These are phyloP conservation scores for Coemansia sp. DNA, from an alignment of 192 early-diverging fungal genomes.

Conservation along the genomic window DNA sequence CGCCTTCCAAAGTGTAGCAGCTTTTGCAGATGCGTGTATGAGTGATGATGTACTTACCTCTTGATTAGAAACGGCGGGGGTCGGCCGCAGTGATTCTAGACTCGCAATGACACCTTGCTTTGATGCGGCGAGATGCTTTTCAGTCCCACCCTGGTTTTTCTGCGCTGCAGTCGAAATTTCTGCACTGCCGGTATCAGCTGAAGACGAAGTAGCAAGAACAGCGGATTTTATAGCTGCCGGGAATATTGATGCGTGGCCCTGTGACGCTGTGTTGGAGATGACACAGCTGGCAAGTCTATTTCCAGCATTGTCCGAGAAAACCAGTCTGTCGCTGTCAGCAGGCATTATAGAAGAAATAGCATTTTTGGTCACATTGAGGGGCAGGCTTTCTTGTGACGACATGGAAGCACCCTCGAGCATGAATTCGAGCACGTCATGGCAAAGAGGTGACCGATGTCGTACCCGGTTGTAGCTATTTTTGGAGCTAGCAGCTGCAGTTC, in stretches of 20 bases:
- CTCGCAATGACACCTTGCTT: no score
- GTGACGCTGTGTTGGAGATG: background rate
- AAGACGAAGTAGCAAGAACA: no score
- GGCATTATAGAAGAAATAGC: background rate
- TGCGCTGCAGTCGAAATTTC: no score
- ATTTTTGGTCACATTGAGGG: background rate
- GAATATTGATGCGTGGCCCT: background rate
- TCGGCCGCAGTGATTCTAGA: no score
- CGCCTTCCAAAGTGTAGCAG: no score
- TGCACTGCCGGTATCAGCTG: no score
- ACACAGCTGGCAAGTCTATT: background rate
- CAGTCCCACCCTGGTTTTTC: no score
- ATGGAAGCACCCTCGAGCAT: constrained; percentile 45
- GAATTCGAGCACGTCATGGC: constrained; percentile 50
- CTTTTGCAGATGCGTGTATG: background rate
- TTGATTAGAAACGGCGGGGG: background rate
- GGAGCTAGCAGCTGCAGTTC: background rate
- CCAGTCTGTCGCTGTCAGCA: constrained; percentile 1
- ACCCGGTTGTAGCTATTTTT: constrained; percentile 36
- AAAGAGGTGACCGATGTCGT: constrained; percentile 49
- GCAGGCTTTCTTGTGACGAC: constrained; percentile 49
- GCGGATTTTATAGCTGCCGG: no score
- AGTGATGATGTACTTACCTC: constrained; percentile 6
- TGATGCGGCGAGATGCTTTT: no score
- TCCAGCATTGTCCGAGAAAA: background rate